phyloP scores from a whole-genome alignment of 2,329 filamentous ascomycete species.

The Gaeumannomyces tritici region DNA sequence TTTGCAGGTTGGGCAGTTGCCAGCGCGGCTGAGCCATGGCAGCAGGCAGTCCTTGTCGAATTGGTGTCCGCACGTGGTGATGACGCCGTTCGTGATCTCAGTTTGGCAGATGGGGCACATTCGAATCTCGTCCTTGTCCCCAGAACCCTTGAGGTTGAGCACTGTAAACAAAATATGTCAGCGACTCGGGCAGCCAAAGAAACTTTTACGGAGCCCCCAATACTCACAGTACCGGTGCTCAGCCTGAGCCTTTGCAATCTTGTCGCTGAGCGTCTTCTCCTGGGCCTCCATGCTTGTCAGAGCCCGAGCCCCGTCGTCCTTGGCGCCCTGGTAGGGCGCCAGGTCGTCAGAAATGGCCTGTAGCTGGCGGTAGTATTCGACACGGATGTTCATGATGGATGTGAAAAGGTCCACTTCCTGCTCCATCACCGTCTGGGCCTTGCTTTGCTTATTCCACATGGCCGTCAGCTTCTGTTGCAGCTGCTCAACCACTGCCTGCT shows the following conservation, averaged over 20 bases:
- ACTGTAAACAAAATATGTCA: constrained; percentile 25
- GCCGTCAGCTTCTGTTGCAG: constrained; percentile 44
- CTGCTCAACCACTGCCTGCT: constrained; percentile 56
- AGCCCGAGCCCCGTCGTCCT: constrained; percentile 35
- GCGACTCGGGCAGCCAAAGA: constrained; percentile 6
- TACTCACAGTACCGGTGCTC: constrained; percentile 64
- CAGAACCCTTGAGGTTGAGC: constrained; percentile 42
- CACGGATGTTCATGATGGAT: constrained; percentile 69
- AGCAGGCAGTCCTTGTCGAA: constrained; percentile 85
- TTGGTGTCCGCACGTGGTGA: constrained; percentile 84
- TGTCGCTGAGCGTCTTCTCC: constrained; percentile 44
- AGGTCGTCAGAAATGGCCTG: constrained; percentile 89
- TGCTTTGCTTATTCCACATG: constrained; percentile 31
- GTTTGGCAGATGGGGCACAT: constrained; percentile 83
- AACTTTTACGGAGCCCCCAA: not conserved
- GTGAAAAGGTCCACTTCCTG: constrained; percentile 70
- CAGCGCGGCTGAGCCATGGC: constrained; percentile 65
- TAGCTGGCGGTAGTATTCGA: constrained; percentile 85
- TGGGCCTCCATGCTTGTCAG: constrained; percentile 30
- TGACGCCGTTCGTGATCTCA: constrained; percentile 64
- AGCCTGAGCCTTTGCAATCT: constrained; percentile 53
- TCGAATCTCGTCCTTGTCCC: constrained; percentile 53
- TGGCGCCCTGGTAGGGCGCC: constrained; percentile 57
- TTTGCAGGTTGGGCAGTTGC: constrained; percentile 81
- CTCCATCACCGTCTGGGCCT: constrained; percentile 39